phyloP scores from a whole-genome alignment of 257 asterid genomes.

The Nyctanthes arbortristis region DNA sequence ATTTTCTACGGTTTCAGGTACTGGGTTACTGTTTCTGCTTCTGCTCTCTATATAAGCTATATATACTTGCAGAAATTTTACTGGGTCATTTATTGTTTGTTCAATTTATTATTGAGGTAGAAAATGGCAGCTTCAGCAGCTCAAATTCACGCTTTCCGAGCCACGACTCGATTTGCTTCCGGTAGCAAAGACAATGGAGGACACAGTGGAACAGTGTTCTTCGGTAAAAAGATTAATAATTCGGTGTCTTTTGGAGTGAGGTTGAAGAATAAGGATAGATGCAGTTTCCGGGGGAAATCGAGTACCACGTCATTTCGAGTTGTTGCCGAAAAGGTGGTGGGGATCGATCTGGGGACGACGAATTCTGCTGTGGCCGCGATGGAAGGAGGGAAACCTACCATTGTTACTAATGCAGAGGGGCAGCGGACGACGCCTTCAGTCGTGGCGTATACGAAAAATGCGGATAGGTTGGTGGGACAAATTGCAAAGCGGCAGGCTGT shows the following conservation, averaged over 20 bases:
- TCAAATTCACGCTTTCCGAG: constrained; percentile 55
- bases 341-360: constrained; percentile 74
- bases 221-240: constrained; percentile 34
- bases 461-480: constrained; percentile 74
- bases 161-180: constrained; percentile 28
- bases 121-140: constrained; percentile 50
- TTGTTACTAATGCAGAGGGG: constrained; percentile 72
- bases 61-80: too few relatives aligned
- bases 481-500: constrained; percentile 81
- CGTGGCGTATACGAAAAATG: constrained; percentile 69
- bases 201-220: constrained; percentile 29
- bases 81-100: neutral
- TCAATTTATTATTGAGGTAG: neutral
- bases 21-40: too few relatives aligned
- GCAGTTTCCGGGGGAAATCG: constrained; percentile 16
- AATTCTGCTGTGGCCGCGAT: constrained; percentile 84
- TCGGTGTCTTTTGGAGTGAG: constrained; percentile 34
- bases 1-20: too few relatives aligned
- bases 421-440: constrained; percentile 82
- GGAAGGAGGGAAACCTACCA: constrained; percentile 85
- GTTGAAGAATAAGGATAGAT: constrained; percentile 21
- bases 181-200: constrained; percentile 16
- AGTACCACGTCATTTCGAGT: constrained; percentile 40
- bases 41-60: too few relatives aligned
- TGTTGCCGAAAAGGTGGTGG: constrained; percentile 77